These are phyloP conservation scores for Afroboletus lepidellus DNA, from an alignment of 1,284 basidiomycete species.

Conservation along the genomic window DNA sequence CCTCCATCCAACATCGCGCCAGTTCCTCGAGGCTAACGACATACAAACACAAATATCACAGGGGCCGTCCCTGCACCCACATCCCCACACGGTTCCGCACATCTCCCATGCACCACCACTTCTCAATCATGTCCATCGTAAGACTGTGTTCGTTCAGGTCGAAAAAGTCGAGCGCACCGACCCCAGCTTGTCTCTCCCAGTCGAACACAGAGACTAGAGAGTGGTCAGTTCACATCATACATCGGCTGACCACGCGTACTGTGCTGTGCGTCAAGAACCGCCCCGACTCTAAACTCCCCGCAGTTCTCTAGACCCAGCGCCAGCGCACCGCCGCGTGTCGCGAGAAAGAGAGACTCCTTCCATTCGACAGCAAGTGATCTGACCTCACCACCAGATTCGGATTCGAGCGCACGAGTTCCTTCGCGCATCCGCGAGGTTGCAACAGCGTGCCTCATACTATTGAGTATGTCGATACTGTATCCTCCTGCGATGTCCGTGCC, in stretches of 20 bases:
- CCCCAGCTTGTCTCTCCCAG: constrained; percentile 60
- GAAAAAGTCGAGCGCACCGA: constrained; percentile 71
- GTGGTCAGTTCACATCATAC: not conserved
- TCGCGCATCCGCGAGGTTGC: constrained; percentile 71
- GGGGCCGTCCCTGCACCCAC: constrained; percentile 68
- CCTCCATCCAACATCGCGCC: not conserved
- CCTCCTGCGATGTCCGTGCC: constrained; percentile 86
- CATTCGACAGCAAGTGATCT: constrained; percentile 58
- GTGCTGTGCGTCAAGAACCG: constrained; percentile 79
- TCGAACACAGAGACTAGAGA: constrained; percentile 49
- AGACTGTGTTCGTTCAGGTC: constrained; percentile 40
- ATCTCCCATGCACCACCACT: constrained; percentile 87
- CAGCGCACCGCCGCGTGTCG: constrained; percentile 71
- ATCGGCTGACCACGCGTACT: constrained; percentile 47
- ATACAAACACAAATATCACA: constrained; percentile 26
- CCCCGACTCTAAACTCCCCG: constrained; percentile 64
- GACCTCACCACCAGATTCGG: constrained; percentile 6
- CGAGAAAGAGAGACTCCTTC: constrained; percentile 78
- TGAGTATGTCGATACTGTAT: constrained; percentile 75
- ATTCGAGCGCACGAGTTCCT: constrained; percentile 43
- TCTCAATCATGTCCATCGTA: constrained; percentile 65
- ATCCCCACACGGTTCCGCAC: constrained; percentile 58
- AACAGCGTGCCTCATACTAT: constrained; percentile 76
- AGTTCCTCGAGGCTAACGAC: constrained; percentile 1
- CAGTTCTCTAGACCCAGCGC: constrained; percentile 55